Conservation (phyloP, 2,329 filamentous ascomycete genomes). For the Sporothrix dimorphospora region DNA sequence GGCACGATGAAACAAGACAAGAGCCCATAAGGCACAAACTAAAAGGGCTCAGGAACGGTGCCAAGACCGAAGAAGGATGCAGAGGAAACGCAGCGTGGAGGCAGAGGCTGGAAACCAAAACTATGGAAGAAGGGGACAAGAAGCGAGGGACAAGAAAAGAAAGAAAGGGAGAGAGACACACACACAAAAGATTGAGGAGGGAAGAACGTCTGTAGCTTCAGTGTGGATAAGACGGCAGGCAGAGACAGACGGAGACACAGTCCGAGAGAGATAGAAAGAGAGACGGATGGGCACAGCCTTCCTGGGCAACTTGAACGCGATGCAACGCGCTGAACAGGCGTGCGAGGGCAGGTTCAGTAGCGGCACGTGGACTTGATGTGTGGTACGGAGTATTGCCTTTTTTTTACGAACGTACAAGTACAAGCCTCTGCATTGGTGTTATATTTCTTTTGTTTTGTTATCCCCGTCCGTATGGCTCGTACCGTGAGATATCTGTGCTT, state of each 20-base stretch:
- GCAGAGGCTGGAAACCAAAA: background rate
- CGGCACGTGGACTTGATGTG: background rate
- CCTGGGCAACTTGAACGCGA: slow-evolving; percentile 2
- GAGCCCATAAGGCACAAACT: background rate
- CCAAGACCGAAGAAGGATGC: background rate
- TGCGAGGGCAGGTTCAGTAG: background rate
- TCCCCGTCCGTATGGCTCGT: background rate
- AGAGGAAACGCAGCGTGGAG: background rate
- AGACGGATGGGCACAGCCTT: slow-evolving; percentile 13
- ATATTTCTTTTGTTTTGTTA: background rate
- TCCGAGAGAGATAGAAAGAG: background rate
- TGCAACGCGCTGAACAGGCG: slow-evolving; percentile 2
- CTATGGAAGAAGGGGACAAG: background rate
- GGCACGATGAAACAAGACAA: slow-evolving; percentile 6
- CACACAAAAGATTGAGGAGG: too few relatives aligned
- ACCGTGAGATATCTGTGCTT: background rate
- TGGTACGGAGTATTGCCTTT: background rate
- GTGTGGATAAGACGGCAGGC: background rate
- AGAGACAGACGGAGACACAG: background rate
- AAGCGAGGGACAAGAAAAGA: background rate
- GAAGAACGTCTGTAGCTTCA: background rate
- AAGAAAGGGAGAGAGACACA: background rate
- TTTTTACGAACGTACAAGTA: too few relatives aligned
- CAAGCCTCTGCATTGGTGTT: background rate
- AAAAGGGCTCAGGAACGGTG: too few relatives aligned